Percentiles rank a stretch among this genome's conserved stretches.
phyloP scores from a whole-genome alignment of 1,284 basidiomycete species.

The Coniophora puteana region DNA sequence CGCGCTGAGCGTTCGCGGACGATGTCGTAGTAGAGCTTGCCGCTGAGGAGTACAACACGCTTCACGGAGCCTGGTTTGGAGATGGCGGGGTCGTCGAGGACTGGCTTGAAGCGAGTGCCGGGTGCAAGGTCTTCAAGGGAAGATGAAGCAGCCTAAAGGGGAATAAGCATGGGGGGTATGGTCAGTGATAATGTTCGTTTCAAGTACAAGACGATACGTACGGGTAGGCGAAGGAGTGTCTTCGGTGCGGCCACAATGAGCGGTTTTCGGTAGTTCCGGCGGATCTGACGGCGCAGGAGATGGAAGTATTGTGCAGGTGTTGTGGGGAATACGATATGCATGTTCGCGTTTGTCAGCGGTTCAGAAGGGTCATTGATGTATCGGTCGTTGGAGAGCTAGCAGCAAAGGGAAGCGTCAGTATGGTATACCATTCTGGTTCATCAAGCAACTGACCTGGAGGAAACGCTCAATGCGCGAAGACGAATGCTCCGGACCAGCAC shows the following conservation, averaged over 20 bases:
- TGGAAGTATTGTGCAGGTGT: constrained; percentile 91
- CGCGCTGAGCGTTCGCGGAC: constrained; percentile 59
- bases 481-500: constrained; percentile 89
- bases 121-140: constrained; percentile 59
- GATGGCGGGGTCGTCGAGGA: constrained; percentile 53
- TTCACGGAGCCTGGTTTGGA: constrained; percentile 39
- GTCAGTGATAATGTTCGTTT: background rate
- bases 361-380: constrained; percentile 40
- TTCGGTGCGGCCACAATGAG: constrained; percentile 83
- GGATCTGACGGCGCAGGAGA: constrained; percentile 77
- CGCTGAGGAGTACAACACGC: constrained; percentile 63
- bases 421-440: background rate
- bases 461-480: constrained; percentile 83
- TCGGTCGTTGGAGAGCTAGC: constrained; percentile 68
- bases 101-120: constrained; percentile 66
- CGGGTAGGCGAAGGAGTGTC: constrained; percentile 73
- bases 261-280: constrained; percentile 82
- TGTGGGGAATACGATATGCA: constrained; percentile 83
- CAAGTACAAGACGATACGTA: constrained; percentile 33
- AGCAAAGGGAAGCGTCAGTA: constrained; percentile 1
- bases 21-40: constrained; percentile 88
- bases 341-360: constrained; percentile 56
- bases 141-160: constrained; percentile 75
- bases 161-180: background rate
- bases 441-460: constrained; percentile 57